Conservation (phyloP, 768 basidiomycete genomes). For the Xerocomus potaroensis region DNA sequence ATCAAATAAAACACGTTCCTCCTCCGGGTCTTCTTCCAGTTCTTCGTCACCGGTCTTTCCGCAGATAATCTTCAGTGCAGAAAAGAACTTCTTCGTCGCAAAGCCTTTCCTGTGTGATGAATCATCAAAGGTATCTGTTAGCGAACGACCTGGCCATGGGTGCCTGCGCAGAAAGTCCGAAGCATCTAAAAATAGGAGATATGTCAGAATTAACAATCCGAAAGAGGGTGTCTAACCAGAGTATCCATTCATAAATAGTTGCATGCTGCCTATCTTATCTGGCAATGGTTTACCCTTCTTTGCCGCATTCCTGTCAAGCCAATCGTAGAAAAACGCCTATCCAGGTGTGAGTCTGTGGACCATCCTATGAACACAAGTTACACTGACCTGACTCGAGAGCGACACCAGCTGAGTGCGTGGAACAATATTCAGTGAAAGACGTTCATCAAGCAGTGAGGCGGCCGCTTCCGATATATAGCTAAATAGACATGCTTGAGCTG, state of each 20-base stretch:
- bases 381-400: constrained; percentile 61
- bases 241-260: constrained; percentile 82
- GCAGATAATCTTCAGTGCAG: constrained; percentile 74
- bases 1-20: constrained; percentile 66
- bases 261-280: constrained; percentile 89
- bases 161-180: constrained; percentile 83
- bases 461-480: constrained; percentile 91
- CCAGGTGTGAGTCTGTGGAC: constrained; percentile 1
- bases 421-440: constrained; percentile 74
- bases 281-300: constrained; percentile 83
- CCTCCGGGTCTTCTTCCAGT: constrained; percentile 73
- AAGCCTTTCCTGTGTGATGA: constrained; percentile 71
- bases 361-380: background rate
- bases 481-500: background rate
- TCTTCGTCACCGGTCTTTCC: constrained; percentile 78
- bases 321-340: constrained; percentile 90
- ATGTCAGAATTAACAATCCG: background rate
- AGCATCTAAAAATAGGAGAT: constrained; percentile 50
- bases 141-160: constrained; percentile 84
- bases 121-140: constrained; percentile 84
- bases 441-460: constrained; percentile 75
- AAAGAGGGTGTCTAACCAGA: constrained; percentile 43
- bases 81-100: constrained; percentile 61
- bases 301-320: constrained; percentile 75
- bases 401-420: constrained; percentile 83